Percentiles rank a stretch among this genome's conserved stretches.
Conservation (phyloP, 2,329 filamentous ascomycete species). For the Orbilia brochopaga region DNA sequence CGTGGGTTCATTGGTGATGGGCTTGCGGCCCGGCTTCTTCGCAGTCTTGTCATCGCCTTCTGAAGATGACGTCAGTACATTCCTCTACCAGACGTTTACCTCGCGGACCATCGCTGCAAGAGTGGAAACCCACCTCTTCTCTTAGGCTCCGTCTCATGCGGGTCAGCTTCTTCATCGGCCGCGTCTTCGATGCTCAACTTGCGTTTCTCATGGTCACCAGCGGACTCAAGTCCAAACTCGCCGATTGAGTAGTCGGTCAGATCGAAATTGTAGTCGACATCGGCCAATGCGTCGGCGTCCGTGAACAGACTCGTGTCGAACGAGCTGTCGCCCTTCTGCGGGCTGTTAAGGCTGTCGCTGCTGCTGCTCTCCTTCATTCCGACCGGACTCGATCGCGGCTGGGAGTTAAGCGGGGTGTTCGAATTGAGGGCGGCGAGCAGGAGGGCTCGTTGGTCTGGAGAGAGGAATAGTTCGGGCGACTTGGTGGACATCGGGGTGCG, state of each 20-base stretch:
- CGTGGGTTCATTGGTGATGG: conserved; percentile 90
- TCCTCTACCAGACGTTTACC: conserved; percentile 21
- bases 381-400: conserved; percentile 56
- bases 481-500: conserved; percentile 38
- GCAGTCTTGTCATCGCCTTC: conserved; percentile 83
- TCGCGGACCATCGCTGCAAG: conserved; percentile 40
- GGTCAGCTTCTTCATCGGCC: conserved; percentile 53
- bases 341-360: conserved; percentile 54
- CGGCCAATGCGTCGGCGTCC: conserved; percentile 57
- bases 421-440: conserved; percentile 78
- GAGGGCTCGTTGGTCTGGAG: conserved; percentile 77
- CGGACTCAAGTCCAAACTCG: conserved; percentile 70
- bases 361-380: conserved; percentile 50
- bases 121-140: conserved; percentile 55
- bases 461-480: conserved; percentile 66
- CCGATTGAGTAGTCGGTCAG: conserved; percentile 79
- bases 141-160: conserved; percentile 55
- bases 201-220: conserved; percentile 65
- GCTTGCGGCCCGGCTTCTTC: conserved; percentile 97
- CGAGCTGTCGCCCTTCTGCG: conserved; percentile 55
- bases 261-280: conserved; percentile 80
- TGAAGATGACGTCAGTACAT: conserved; percentile 66
- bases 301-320: conserved; percentile 47
- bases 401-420: conserved; percentile 62
- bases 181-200: conserved; percentile 58